Percentiles rank a stretch among this genome's conserved stretches.
These are phyloP conservation scores for Pleurotus salmoneostramineus DNA, from an alignment of 768 basidiomycete species.

Conservation along the genomic window DNA sequence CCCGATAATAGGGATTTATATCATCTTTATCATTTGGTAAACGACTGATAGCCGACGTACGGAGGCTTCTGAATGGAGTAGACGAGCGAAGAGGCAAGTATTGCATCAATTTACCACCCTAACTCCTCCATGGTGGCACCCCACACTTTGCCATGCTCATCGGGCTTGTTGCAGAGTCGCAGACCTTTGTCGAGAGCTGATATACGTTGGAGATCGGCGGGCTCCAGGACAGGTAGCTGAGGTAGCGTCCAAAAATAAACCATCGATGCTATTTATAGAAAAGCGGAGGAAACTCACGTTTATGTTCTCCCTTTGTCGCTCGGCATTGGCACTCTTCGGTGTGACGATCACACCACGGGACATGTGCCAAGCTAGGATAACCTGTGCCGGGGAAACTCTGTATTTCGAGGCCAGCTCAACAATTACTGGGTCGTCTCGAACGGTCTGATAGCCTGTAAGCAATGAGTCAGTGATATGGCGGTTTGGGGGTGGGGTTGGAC, in stretches of 20 bases:
- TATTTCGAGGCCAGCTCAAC: constrained; percentile 43
- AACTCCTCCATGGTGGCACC: constrained; percentile 35
- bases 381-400: constrained; percentile 38
- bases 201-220: constrained; percentile 43
- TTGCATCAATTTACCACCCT: constrained; percentile 24
- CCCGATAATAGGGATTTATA: too few relatives aligned
- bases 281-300: constrained; percentile 23
- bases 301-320: constrained; percentile 47
- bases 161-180: constrained; percentile 34
- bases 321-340: constrained; percentile 43
- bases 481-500: neutral
- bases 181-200: constrained; percentile 37
- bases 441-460: constrained; percentile 32
- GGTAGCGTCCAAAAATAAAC: neutral
- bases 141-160: constrained; percentile 29
- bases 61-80: too few relatives aligned
- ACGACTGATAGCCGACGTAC: too few relatives aligned
- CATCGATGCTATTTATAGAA: neutral
- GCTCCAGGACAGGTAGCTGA: constrained; percentile 30
- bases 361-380: constrained; percentile 51
- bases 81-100: too few relatives aligned
- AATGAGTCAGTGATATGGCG: neutral
- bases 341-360: constrained; percentile 38
- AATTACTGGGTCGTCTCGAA: constrained; percentile 43
- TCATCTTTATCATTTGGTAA: too few relatives aligned